These are phyloP conservation scores for Astrothelium subdiscretum DNA, from an alignment of 495 filamentous ascomycete species.

Conservation along the genomic window DNA sequence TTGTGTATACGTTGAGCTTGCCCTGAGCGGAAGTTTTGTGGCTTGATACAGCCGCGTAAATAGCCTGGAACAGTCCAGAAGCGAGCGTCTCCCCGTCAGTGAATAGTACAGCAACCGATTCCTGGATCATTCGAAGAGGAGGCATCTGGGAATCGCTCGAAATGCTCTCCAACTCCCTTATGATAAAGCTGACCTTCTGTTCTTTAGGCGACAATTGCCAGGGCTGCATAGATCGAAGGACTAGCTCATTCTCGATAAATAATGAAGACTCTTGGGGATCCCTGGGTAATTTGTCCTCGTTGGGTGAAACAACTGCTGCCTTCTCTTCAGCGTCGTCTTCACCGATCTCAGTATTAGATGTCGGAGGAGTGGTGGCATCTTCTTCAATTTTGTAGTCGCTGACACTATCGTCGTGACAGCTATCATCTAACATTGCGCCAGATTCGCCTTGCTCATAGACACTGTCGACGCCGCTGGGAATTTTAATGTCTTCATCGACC, in stretches of 20 bases:
- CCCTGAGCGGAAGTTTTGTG: background rate
- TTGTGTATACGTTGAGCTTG: background rate
- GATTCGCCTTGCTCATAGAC: no score
- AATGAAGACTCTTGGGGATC: background rate
- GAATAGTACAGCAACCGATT: background rate
- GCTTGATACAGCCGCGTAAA: background rate
- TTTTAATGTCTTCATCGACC: background rate
- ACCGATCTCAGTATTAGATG: background rate
- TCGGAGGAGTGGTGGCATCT: background rate
- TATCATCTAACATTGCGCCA: no score
- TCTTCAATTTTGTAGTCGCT: no score
- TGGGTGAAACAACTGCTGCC: background rate
- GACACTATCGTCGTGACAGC: no score
- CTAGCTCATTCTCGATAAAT: background rate
- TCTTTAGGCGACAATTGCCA: background rate
- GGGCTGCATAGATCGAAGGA: background rate
- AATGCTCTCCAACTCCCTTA: background rate
- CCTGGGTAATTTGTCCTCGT: background rate
- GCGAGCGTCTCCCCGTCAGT: background rate
- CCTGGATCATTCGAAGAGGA: background rate
- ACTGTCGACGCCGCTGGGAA: background rate
- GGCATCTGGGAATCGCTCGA: background rate
- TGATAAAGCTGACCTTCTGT: background rate
- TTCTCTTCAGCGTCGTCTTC: background rate
- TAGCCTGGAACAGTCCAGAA: background rate